Evolutionary conservation across 352 stramenopile species (phyloP), one percentile per base, ranked within the genome.

Genomic region (Phytophthora ramorum): DNA sequence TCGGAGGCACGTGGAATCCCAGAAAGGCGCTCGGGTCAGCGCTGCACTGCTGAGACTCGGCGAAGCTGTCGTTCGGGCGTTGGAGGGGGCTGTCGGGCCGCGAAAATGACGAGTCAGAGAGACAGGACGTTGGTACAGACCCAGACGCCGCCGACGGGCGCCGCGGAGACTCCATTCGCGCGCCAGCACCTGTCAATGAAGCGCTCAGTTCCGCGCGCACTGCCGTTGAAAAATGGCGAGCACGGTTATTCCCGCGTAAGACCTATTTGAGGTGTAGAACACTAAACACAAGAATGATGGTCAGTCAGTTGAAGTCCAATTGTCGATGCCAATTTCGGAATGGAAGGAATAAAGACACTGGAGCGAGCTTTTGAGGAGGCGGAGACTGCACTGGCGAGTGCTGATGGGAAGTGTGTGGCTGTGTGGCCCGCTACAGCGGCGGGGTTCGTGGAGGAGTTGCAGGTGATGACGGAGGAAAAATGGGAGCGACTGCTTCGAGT

Each of bases 21-120:
- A 65, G n/a, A 58, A 93, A 91, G 24, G 83, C 78, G 51, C 45
- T 81, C 37, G 75, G 70, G 58, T 91, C 81, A 6, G 85, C 81
- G 46, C 85, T 92, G 71, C 73, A 90, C 54, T 93, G 85, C 30
- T 69, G 69, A 0, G 79, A 84, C 30, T 76, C 52, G 17, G 52
- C 71, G 32, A 81, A 85, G 43, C 71, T 84, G 52, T 83, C 76
- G 61, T 66, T 75, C 4, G 52, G 37, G 17, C 19, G 55, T 28
- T 58, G 52, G 34, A 60, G 60, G 12, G 66, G 66, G 28, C 59
- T 66, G 16, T 61, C 47, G 3, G 47, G 57, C 9, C 48, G 57
- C 43, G 71, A 41, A 40, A 81, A 79, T 16, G 78, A 62, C 51
- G 69, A 69, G 43, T 63, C 52, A 0, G 57, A 60, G 1, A 66